phyloP scores from a whole-genome alignment of 805 yeast species.

The Groenewaldozyma tartarivorans region DNA sequence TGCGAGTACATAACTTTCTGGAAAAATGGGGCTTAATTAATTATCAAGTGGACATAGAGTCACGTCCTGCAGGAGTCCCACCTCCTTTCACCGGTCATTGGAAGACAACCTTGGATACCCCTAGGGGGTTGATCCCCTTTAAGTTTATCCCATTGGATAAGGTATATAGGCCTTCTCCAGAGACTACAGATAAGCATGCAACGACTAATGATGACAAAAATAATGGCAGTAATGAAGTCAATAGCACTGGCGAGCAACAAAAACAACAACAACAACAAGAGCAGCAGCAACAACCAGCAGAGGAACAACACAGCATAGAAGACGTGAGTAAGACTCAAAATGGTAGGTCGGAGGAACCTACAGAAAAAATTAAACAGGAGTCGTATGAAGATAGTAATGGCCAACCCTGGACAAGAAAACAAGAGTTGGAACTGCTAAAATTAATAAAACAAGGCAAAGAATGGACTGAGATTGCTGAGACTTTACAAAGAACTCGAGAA shows the following conservation, averaged over 20 bases:
- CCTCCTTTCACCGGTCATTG: conserved; percentile 73
- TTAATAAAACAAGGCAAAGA: conserved; percentile 59
- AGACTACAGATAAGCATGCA: conserved; percentile 44
- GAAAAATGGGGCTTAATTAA: conserved; percentile 91
- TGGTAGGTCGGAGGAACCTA: not conserved
- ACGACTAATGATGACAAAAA: conserved; percentile 25
- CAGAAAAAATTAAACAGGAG: conserved; percentile 12
- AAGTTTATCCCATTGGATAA: conserved; percentile 36
- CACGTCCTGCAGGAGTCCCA: conserved; percentile 52
- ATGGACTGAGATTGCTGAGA: conserved; percentile 68
- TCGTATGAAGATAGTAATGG: conserved; percentile 8
- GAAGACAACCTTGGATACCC: conserved; percentile 74
- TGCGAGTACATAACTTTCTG: conserved; percentile 74
- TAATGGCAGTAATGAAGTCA: conserved; percentile 2
- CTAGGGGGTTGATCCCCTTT: conserved; percentile 86
- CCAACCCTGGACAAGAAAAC: conserved; percentile 57
- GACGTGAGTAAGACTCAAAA: conserved; percentile 1
- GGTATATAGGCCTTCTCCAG: too few species aligned
- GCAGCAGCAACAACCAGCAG: conserved; percentile 3
- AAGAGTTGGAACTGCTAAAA: conserved; percentile 48
- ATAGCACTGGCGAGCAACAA: conserved; percentile 2
- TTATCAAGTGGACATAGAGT: conserved; percentile 79
- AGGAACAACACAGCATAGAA: not conserved
- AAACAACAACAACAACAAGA: conserved; percentile 7
- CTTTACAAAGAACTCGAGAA: conserved; percentile 62